Base-by-base conservation (phyloP, 2,329 filamentous ascomycete species). In the Ascochyta koolunga region DNA sequence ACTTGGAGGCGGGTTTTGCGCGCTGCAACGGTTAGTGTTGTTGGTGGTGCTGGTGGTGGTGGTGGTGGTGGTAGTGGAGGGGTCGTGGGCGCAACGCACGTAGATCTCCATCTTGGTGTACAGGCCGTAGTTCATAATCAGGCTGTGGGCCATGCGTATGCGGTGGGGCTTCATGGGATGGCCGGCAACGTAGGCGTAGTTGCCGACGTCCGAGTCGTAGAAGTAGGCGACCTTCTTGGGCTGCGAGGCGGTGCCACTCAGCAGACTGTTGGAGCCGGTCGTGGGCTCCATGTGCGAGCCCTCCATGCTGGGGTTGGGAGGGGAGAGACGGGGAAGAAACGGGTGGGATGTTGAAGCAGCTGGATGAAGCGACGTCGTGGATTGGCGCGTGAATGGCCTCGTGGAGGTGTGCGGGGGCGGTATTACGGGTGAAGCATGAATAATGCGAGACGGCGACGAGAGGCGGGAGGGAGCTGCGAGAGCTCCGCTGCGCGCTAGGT, bases 131-230 rank as follows among this genome's bases (percentile, higher is more conserved):
- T 89, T 89, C 86, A 89, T 89, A 60, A 89, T 86, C 69, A 89
- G 74, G 60, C 86, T 80, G 62, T 80, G 77, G 31, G 77, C 85
- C 82, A 89, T 86, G 63, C 87, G 81, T 76, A 89, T 89, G 60
- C 86, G 79, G 69, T 85, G 84, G 32, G 85, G 84, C 74, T 87
- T 87, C 85, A 88, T 88, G 29, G 86, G 84, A 76, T 82, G 85
- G n/a, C 83, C 83, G 11, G 84, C 82, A 53, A 96, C 91, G 72
- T 98, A 98, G 73, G 93, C 93, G 80, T 97, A 98, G 77, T 98
- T 98, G 62, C 93, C 93, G 72, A 98, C 95, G 78, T 98, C 93
- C 3, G 91, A 96, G 73, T 98, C 93, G 83, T 98, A 98, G 77
- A 98, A 98, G 79, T 98, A 98, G 50, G 93, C 93, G 54, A 98